Conservation (phyloP, 495 filamentous ascomycete species). For the Hypoxylon lenormandii region DNA sequence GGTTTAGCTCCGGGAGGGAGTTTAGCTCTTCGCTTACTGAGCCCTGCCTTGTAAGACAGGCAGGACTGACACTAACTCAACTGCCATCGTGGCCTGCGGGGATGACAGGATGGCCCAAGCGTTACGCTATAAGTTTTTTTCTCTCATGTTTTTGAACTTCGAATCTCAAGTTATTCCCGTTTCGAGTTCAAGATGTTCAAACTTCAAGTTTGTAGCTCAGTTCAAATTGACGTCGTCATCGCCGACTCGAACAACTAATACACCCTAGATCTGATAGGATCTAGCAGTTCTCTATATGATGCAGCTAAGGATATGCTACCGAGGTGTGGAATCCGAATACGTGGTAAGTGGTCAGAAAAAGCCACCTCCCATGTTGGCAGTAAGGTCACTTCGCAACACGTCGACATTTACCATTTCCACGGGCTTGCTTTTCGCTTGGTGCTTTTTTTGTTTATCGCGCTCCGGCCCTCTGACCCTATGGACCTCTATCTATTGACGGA, state of each 20-base stretch:
- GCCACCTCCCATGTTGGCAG: slow-evolving; percentile 26
- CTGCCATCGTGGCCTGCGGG: neutral
- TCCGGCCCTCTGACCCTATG: slow-evolving; percentile 3
- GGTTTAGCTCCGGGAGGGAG: too few species aligned
- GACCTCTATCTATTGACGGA: slow-evolving; percentile 27
- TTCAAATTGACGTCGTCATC: neutral
- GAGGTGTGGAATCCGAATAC: slow-evolving; percentile 40
- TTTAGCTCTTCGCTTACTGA: too few species aligned
- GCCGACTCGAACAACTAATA: neutral
- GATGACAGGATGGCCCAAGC: slow-evolving; percentile 4
- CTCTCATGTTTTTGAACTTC: neutral
- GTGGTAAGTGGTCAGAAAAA: slow-evolving; percentile 37
- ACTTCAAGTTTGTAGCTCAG: neutral
- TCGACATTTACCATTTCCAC: slow-evolving; percentile 16
- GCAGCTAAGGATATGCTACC: slow-evolving; percentile 14
- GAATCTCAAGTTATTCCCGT: neutral
- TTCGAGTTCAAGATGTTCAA: too few species aligned
- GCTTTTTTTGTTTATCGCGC: slow-evolving; percentile 13
- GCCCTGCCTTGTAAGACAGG: too few species aligned
- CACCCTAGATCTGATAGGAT: neutral
- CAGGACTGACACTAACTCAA: neutral
- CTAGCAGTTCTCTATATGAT: slow-evolving; percentile 17
- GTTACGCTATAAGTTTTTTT: slow-evolving; percentile 3
- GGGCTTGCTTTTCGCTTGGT: slow-evolving; percentile 29
- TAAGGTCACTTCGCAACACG: slow-evolving; percentile 34